Percentiles rank a stretch among this genome's conserved stretches.
phyloP scores from a whole-genome alignment of 2,329 filamentous ascomycete species.

The Botrytis fabae region DNA sequence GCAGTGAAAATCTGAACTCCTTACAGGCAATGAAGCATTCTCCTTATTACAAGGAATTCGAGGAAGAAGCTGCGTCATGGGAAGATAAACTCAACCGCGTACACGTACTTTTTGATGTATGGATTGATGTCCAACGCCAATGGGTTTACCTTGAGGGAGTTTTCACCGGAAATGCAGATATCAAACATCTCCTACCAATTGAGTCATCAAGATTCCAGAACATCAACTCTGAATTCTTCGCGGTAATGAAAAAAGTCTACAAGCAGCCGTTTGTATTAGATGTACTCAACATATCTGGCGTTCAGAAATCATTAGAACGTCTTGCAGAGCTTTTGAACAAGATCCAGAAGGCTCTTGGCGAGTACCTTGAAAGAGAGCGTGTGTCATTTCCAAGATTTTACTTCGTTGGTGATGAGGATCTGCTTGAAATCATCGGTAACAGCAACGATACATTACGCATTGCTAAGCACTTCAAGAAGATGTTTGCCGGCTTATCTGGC shows the following conservation, averaged over 20 bases:
- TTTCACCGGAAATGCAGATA: constrained; percentile 97
- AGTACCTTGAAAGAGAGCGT: constrained; percentile 96
- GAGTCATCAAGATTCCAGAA: constrained; percentile 98
- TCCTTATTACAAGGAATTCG: constrained; percentile 98
- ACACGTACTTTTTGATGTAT: constrained; percentile 96
- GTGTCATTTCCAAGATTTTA: constrained; percentile 98
- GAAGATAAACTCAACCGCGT: constrained; percentile 98
- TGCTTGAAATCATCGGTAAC: constrained; percentile 98
- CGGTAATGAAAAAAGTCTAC: constrained; percentile 99
- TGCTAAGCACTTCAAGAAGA: constrained; percentile 99
- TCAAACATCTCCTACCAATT: constrained; percentile 95
- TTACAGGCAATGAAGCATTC: constrained; percentile 98
- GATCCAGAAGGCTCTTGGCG: constrained; percentile 97
- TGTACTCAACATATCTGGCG: constrained; percentile 91
- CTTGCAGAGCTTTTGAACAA: constrained; percentile 97
- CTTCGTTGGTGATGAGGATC: constrained; percentile 97
- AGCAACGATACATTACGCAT: constrained; percentile 96
- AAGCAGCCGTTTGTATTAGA: constrained; percentile 95
- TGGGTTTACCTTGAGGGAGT: constrained; percentile 99
- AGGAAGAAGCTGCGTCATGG: constrained; percentile 94
- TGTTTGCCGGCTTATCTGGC: constrained; percentile 96
- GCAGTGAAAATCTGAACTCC: constrained; percentile 96
- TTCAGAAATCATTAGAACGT: constrained; percentile 93
- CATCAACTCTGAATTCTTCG: constrained; percentile 97
- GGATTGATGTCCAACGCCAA: constrained; percentile 99